A percentile compares a stretch with the other conserved stretches of the same genome.
These are phyloP conservation scores for Hypomontagnella monticulosa DNA, from an alignment of 495 filamentous ascomycete genomes.

Conservation along the genomic window DNA sequence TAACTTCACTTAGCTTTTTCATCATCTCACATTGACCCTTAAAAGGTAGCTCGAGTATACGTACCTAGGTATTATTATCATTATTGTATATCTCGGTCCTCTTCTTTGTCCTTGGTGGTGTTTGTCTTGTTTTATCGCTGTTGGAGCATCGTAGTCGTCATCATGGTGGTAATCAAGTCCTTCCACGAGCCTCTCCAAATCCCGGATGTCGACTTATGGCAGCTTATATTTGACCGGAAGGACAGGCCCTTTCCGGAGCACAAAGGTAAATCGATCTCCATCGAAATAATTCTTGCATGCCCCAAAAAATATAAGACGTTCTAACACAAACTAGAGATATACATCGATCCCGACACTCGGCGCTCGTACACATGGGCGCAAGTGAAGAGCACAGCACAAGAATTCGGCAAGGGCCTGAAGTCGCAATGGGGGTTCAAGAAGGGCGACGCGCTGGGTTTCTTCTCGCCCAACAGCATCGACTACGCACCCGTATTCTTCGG, in stretches of 20 bases:
- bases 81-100: not conserved
- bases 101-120: slow-evolving; percentile 3
- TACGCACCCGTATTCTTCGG: slow-evolving; percentile 78
- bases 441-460: slow-evolving; percentile 78
- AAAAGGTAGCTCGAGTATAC: not conserved
- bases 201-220: slow-evolving; percentile 76
- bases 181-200: slow-evolving; percentile 67
- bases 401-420: slow-evolving; percentile 83
- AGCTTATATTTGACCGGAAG: slow-evolving; percentile 81
- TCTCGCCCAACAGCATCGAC: slow-evolving; percentile 80
- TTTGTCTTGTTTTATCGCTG: not conserved
- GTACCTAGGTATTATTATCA: no score
- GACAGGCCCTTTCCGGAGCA: slow-evolving; percentile 72
- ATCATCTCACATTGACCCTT: not conserved
- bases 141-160: slow-evolving; percentile 2
- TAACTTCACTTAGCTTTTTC: not conserved
- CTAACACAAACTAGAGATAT: slow-evolving; percentile 69
- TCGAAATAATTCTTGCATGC: not conserved
- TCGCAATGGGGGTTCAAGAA: slow-evolving; percentile 77
- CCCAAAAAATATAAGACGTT: not conserved
- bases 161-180: slow-evolving; percentile 64
- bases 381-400: slow-evolving; percentile 68
- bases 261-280: slow-evolving; percentile 58
- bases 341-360: slow-evolving; percentile 76
- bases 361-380: slow-evolving; percentile 80